Base-by-base conservation (phyloP, 257 asterid species). In the Rhazya stricta region DNA sequence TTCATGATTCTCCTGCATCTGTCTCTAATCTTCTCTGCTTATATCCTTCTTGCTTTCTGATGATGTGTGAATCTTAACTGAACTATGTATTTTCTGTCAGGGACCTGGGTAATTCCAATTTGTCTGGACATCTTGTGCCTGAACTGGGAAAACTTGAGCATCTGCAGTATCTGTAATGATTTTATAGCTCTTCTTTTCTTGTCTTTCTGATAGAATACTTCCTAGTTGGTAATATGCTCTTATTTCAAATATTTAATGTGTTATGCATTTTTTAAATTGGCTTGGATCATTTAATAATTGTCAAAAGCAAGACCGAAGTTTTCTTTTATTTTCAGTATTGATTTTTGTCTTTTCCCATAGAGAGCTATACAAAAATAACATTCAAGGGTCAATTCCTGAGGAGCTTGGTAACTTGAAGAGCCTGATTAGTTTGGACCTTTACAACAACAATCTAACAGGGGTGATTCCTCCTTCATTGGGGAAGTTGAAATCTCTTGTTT, bases 381-480 rank as follows among this genome's bases (percentile, higher is more conserved):
- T 94, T 78, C 91, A 92, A 75, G 98, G 98, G 27, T 72, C 81
- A 61, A 89, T 94, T 81, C 98, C 98, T 16, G 76, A 84, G 30
- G 98, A 94, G 86, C 88, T 94, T 30, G 97, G 98, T 41, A 85
- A 85, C 78, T 83, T 94, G 88, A 94, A 89, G 88, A 89, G 83
- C 89, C 84, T 94, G 76, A 90, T 91, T 69, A 94, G 98, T 80
- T 84, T 94, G 97, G 98, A 94, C 79, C 87, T 94, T 61, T 94
- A 94, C 83, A 90, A 91, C 96, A 91, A 91, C 81, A 94, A 94
- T 74, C 79, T 91, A 53, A 82, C 97, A 12, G 97, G 98, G 65
- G 77, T 74, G 46, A 83, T 94, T 77, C 98, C 98, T 37, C 76
- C 85, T 43, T 86, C 97, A 42, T 82, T 94, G 75, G 98, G 93